Evolutionary conservation across 2,329 filamentous ascomycete genomes (phyloP).

Genomic region (Aaosphaeria pasadenensis): DNA sequence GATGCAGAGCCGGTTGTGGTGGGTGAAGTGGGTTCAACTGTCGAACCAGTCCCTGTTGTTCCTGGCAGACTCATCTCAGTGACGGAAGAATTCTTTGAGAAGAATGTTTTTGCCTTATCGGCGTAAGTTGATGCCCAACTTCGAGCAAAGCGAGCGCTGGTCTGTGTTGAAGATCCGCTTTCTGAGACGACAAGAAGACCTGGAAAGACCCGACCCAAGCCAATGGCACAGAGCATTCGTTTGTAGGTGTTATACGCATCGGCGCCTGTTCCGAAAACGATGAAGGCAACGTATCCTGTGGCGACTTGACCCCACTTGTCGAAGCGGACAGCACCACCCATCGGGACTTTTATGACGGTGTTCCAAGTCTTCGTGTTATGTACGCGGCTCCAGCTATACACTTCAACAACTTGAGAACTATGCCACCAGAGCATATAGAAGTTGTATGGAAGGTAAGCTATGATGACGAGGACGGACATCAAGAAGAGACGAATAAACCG

Average conservation of each 20-base stretch:
- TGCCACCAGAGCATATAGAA: slow-evolving; percentile 46
- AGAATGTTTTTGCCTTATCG: slow-evolving; percentile 23
- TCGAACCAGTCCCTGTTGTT: no score
- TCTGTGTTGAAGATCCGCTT: slow-evolving; percentile 12
- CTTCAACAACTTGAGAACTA: slow-evolving; percentile 23
- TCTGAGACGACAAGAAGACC: slow-evolving; percentile 18
- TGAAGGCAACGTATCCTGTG: slow-evolving; percentile 55
- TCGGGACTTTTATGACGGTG: slow-evolving; percentile 47
- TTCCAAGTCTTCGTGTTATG: slow-evolving; percentile 51
- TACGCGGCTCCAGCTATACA: slow-evolving; percentile 53
- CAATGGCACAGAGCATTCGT: slow-evolving; percentile 18
- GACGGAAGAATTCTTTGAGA: slow-evolving; percentile 16
- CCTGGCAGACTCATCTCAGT: slow-evolving; percentile 4
- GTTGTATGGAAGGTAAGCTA: slow-evolving; percentile 53
- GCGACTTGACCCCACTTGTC: slow-evolving; percentile 59
- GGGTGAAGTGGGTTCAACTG: not conserved
- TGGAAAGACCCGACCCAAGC: slow-evolving; percentile 29
- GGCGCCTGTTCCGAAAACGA: slow-evolving; percentile 63
- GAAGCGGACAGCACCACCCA: slow-evolving; percentile 44
- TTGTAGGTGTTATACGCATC: slow-evolving; percentile 49
- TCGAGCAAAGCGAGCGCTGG: slow-evolving; percentile 11
- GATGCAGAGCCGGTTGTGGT: not conserved
- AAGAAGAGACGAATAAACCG: slow-evolving; percentile 62
- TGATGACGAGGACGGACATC: slow-evolving; percentile 51
- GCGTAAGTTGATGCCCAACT: slow-evolving; percentile 15